Conservation (phyloP, 495 filamentous ascomycete species). For the Hypoxylon fuscum region DNA sequence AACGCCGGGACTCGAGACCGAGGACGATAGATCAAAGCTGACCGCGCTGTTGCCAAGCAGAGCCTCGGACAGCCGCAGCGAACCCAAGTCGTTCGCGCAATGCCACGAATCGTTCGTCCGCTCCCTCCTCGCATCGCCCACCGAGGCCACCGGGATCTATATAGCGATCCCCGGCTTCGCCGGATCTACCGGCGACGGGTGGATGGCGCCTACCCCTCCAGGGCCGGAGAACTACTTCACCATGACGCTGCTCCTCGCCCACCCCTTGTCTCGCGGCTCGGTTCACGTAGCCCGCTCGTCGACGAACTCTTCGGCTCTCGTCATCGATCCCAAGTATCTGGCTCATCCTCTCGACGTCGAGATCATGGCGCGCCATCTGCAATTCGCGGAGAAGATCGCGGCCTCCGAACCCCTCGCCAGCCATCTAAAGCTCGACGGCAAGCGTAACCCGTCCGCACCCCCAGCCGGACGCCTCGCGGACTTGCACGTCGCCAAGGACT, state of each 20-base stretch:
- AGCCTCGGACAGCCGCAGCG: too few species aligned
- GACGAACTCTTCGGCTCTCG: too few species aligned
- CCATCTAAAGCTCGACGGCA: neutral
- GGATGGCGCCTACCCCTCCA: neutral
- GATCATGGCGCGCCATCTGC: slow-evolving; percentile 50
- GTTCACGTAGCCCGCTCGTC: slow-evolving; percentile 44
- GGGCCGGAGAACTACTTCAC: slow-evolving; percentile 36
- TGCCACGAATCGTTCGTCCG: slow-evolving; percentile 76
- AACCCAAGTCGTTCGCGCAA: neutral
- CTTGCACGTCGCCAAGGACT: slow-evolving; percentile 31
- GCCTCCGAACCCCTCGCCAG: slow-evolving; percentile 14
- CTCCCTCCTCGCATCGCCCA: slow-evolving; percentile 68
- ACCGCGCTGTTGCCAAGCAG: too few species aligned
- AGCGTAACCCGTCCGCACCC: neutral
- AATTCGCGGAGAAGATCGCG: slow-evolving; percentile 44
- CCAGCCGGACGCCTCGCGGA: slow-evolving; percentile 4
- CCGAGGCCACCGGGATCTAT: slow-evolving; percentile 60
- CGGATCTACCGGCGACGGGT: neutral
- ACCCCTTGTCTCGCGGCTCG: slow-evolving; percentile 61
- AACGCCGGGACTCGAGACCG: neutral
- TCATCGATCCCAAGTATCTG: too few species aligned
- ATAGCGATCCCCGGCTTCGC: slow-evolving; percentile 2
- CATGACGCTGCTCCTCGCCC: slow-evolving; percentile 40
- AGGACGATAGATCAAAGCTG: neutral
- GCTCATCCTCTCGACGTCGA: slow-evolving; percentile 11